phyloP scores from a whole-genome alignment of 768 basidiomycete species.

The Tubosaeta brunneosetosa region DNA sequence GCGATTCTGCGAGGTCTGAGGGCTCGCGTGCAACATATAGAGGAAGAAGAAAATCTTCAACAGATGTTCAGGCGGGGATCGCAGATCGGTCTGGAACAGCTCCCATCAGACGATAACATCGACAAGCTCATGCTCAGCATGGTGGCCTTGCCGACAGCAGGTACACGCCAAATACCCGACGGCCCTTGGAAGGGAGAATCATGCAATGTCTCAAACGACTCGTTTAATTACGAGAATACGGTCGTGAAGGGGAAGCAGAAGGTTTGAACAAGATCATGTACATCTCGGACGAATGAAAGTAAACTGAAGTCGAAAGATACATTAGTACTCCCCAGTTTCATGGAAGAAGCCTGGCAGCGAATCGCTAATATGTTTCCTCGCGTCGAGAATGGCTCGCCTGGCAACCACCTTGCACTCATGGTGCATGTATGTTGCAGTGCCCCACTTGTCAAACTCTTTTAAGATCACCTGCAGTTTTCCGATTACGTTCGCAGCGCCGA shows the following conservation, averaged over 20 bases:
- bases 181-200: constrained; percentile 29
- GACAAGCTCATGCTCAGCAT: constrained; percentile 40
- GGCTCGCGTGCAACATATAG: constrained; percentile 34
- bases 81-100: constrained; percentile 31
- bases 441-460: constrained; percentile 68
- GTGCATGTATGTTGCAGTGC: constrained; percentile 74
- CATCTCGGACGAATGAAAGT: not conserved
- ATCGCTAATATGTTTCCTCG: constrained; percentile 54
- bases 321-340: constrained; percentile 32
- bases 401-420: constrained; percentile 64
- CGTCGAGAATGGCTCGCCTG: constrained; percentile 50
- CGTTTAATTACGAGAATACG: constrained; percentile 23
- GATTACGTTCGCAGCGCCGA: constrained; percentile 62
- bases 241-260: constrained; percentile 25
- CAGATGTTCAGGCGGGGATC: constrained; percentile 35
- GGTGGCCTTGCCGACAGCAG: constrained; percentile 27
- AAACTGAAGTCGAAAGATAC: no score
- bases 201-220: constrained; percentile 9
- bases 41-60: constrained; percentile 43
- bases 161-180: constrained; percentile 16
- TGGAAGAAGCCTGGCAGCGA: constrained; percentile 59
- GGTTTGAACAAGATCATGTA: constrained; percentile 6
- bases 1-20: constrained; percentile 38
- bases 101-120: constrained; percentile 35
- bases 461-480: constrained; percentile 59